A percentile compares a stretch with the other conserved stretches of the same genome.
phyloP scores from a whole-genome alignment of 768 basidiomycete species.

The Lepiota venenata region DNA sequence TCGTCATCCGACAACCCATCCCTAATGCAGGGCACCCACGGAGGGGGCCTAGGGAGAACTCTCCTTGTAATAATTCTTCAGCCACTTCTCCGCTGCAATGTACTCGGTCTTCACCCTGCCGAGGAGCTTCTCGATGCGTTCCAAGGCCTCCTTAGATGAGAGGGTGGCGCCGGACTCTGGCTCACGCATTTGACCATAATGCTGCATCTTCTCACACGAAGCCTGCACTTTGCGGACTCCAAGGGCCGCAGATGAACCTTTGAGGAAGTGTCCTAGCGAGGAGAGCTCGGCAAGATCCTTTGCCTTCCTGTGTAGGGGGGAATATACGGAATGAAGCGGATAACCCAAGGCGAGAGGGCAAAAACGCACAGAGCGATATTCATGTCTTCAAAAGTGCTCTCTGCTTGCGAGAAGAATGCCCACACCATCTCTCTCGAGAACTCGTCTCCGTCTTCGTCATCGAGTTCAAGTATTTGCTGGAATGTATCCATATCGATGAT shows the following conservation, averaged over 20 bases:
- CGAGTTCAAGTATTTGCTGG: conserved; percentile 86
- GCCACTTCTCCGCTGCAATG: conserved; percentile 59
- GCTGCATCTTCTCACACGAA: conserved; percentile 89
- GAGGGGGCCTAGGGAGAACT: not conserved
- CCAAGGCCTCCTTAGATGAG: conserved; percentile 46
- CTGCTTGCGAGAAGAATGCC: conserved; percentile 82
- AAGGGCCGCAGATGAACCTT: conserved; percentile 94
- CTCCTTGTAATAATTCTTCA: conserved; percentile 45
- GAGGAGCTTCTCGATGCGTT: conserved; percentile 54
- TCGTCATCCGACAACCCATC: not conserved
- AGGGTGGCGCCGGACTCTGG: conserved; percentile 45
- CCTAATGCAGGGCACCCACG: not conserved
- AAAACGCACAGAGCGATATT: conserved; percentile 70
- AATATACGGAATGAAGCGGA: conserved; percentile 9
- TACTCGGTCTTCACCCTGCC: conserved; percentile 65
- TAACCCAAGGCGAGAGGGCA: conserved; percentile 5
- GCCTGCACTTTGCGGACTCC: conserved; percentile 79
- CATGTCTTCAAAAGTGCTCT: conserved; percentile 74
- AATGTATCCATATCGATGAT: conserved; percentile 82
- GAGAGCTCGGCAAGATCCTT: conserved; percentile 69
- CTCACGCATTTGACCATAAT: conserved; percentile 72
- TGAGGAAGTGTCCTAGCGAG: conserved; percentile 87
- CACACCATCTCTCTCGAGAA: conserved; percentile 79
- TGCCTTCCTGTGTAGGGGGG: conserved; percentile 35
- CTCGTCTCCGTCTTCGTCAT: conserved; percentile 69